Base-by-base conservation (phyloP, 768 basidiomycete species). In the Leccinum imitatum region DNA sequence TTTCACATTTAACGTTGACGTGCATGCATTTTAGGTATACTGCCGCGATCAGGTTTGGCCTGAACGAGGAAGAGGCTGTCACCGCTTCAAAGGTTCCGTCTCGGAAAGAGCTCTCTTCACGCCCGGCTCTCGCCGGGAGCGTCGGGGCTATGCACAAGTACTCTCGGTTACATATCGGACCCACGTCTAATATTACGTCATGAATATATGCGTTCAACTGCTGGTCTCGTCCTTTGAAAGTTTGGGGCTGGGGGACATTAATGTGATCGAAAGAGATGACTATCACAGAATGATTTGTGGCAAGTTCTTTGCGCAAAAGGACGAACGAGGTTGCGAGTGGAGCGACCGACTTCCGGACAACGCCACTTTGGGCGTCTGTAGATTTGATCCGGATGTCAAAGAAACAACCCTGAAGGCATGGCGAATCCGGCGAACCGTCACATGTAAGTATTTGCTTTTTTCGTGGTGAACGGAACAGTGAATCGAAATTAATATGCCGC, bases 361-460 rank as follows among this genome's bases (percentile, higher is more conserved):
- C 39, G 53, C 56, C 25, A 13, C 4, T 17, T 21, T 52, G 51
- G 51, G 30, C 9, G 44, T 13, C n/a, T 7, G 44, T 23, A 17
- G 53, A 44, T 21, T 51, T 66, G 64, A 68, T 68, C 66, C 59
- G 58, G 50, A 50, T n/a, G 53, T 53, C 48, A 56, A 27, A n/a
- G 50, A 19, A 46, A 25, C 46, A 66, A 21, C 65, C 65, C 66
- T 66, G 65, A 61, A 41, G 54, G 33, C 8, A 31, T 13, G 44
- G 64, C 59, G 66, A 63, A 68, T 66, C 66, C 56, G 60, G 44
- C 7, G 23, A 14, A 33, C 31, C 31, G 31, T 31, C 44, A 37
- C 21, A 10, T 21, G n/a, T 44, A 19, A 47, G n/a, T 31, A 25
- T 35, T 13, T 50, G 3, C 21, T 37, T 62, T 65, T 64, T 37